Conservation (phyloP, 768 basidiomycete genomes). For the Podaxis sp. region DNA sequence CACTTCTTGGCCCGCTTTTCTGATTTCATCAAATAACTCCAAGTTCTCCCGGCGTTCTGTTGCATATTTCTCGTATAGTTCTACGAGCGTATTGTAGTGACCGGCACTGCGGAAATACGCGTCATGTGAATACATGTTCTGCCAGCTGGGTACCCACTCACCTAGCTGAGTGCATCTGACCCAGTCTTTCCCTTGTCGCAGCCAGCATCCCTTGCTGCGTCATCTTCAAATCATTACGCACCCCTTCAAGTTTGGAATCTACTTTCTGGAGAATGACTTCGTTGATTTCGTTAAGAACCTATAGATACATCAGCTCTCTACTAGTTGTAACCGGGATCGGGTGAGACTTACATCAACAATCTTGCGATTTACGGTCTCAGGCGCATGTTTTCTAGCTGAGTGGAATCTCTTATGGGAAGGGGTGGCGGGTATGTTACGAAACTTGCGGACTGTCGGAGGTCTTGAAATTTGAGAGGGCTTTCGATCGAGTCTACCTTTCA, state of each 20-base stretch:
- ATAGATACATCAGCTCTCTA: neutral
- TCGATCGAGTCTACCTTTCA: neutral
- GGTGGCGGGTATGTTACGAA: neutral
- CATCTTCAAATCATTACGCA: conserved; percentile 43
- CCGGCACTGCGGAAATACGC: conserved; percentile 34
- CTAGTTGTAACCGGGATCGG: neutral
- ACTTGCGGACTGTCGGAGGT: neutral
- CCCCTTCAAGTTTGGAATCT: conserved; percentile 44
- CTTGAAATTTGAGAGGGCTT: neutral
- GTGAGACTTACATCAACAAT: conserved; percentile 43
- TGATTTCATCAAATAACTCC: conserved; percentile 40
- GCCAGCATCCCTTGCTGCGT: conserved; percentile 48
- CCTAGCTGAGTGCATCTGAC: conserved; percentile 46
- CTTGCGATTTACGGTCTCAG: conserved; percentile 16
- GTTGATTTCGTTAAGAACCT: conserved; percentile 55
- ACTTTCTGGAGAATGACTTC: conserved; percentile 51
- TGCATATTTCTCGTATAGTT: conserved; percentile 56
- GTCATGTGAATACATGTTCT: neutral
- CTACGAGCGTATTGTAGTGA: conserved; percentile 54
- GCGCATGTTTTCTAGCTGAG: neutral
- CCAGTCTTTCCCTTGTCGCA: conserved; percentile 43
- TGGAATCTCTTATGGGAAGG: neutral
- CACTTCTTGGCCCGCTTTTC: conserved; percentile 37
- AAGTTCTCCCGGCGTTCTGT: conserved; percentile 39
- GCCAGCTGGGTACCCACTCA: conserved; percentile 21